Evolutionary conservation across 257 asterid genomes (phyloP).

Genomic region (Forsythia viridissima): DNA sequence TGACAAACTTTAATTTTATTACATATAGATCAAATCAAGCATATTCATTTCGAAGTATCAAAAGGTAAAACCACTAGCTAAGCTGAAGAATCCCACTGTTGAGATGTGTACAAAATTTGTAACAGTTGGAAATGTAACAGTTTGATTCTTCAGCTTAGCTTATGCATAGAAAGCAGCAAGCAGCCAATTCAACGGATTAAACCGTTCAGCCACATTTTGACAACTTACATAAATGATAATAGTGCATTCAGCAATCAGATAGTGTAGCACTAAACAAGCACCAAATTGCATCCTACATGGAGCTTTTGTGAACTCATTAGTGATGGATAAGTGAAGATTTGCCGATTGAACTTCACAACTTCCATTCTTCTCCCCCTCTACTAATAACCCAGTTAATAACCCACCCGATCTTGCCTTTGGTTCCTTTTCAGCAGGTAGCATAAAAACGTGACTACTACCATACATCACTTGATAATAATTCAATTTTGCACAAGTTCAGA

Average conservation of each 20-base stretch:
- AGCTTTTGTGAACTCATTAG: conserved; percentile 13
- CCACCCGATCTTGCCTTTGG: not conserved
- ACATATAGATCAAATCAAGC: not conserved
- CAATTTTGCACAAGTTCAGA: not conserved
- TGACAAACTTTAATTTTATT: not conserved
- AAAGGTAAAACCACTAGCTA: not conserved
- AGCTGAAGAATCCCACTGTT: not conserved
- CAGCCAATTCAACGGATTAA: not conserved
- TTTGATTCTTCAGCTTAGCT: not conserved
- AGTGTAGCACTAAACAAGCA: not conserved
- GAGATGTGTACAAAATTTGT: too few relatives aligned
- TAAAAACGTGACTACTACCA: not conserved
- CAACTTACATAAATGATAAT: not conserved
- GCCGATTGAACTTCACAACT: conserved; percentile 11
- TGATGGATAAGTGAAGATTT: conserved; percentile 17
- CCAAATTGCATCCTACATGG: conserved; percentile 1
- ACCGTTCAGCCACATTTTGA: not conserved
- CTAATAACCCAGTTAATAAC: not conserved
- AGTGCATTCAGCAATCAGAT: conserved; percentile 18
- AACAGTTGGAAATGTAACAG: too few relatives aligned
- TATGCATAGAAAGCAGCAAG: conserved; percentile 13
- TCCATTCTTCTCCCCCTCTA: conserved; percentile 2
- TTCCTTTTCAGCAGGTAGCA: not conserved
- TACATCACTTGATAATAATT: not conserved
- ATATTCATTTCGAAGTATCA: not conserved